Evolutionary conservation across 495 filamentous ascomycete genomes (phyloP), one percentile per base, ranked within the genome.

Genomic region (Bryoglossum gracile): DNA sequence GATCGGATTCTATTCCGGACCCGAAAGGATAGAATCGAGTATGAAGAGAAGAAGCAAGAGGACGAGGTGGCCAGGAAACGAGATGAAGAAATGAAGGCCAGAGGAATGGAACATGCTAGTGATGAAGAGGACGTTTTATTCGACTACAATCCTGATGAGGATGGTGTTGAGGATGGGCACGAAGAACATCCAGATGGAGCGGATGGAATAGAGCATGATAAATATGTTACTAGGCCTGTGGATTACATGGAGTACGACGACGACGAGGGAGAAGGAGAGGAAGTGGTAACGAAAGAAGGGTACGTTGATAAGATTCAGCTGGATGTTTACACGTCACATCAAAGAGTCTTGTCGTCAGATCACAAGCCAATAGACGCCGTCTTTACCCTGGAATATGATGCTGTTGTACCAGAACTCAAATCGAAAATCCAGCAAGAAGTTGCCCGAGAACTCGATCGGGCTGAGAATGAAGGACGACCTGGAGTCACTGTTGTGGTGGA

Each of bases 1-100:
- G 94, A 99, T 65, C 82, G 94, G n/a, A 89, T 99, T 37, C 66
- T 99, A 0, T 99, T 77, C 58, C 77, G 90, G 26, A 86, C 86
- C 1, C 78, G 83, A 30, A 77, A 71, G 42, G 84, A 89, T 54
- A 81, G 73, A 47, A 62, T 82, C 3, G 74, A 70, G n/a, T 86
- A 90, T 57, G 80, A 90, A n/a, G 69, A 67, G 43, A 82, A 78
- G 47, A 59, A 74, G 3, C 69, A 72, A 44, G 83, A 89, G 48
- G 74, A 82, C 43, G 76, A 82, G 41, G 72, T 82, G 32, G 76
- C 81, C 13, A 76, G 75, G 45, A 82, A 83, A 58, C 77, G 74
- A 56, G 87, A 96, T 57, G 78, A 86, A 54, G 86, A 95, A 55
- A 87, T 95, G 86, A 82, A 84, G 57, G 78, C 80, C 2, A 77